Conservation (phyloP, 1,284 basidiomycete species). For the Trichosporon inkin region DNA sequence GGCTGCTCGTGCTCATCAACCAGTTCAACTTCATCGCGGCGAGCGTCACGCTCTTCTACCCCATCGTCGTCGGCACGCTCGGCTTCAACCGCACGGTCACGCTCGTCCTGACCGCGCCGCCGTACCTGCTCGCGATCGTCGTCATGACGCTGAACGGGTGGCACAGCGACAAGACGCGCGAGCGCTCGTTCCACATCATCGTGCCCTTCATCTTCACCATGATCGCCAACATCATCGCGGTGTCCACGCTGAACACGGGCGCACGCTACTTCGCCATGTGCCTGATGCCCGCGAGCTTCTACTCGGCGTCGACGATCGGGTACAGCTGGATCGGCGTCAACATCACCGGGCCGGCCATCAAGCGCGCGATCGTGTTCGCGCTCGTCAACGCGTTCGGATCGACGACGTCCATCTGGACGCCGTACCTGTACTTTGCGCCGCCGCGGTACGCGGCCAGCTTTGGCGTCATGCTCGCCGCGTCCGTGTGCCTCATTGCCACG, state of each 20-base stretch:
- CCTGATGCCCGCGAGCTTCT: slow-evolving; percentile 35
- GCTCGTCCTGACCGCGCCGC: slow-evolving; percentile 44
- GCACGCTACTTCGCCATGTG: slow-evolving; percentile 46
- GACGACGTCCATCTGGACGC: slow-evolving; percentile 49
- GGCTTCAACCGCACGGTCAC: slow-evolving; percentile 46
- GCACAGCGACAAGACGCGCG: slow-evolving; percentile 42
- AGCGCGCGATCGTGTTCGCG: slow-evolving; percentile 49
- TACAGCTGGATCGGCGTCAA: slow-evolving; percentile 47
- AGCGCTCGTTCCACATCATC: slow-evolving; percentile 28
- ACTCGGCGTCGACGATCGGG: slow-evolving; percentile 46
- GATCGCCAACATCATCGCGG: slow-evolving; percentile 68
- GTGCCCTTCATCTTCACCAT: slow-evolving; percentile 54
- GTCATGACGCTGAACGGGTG: slow-evolving; percentile 40
- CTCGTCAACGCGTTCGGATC: slow-evolving; percentile 48
- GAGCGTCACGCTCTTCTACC: slow-evolving; percentile 44
- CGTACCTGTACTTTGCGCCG: slow-evolving; percentile 41
- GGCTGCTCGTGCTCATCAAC: slow-evolving; percentile 30
- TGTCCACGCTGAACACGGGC: slow-evolving; percentile 47
- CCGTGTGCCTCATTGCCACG: slow-evolving; percentile 34
- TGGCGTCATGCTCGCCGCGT: slow-evolving; percentile 42
- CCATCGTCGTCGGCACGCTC: slow-evolving; percentile 37
- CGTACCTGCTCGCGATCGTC: slow-evolving; percentile 43
- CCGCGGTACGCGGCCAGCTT: slow-evolving; percentile 22
- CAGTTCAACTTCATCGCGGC: slow-evolving; percentile 34
- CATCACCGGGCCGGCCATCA: slow-evolving; percentile 46